phyloP scores from a whole-genome alignment of 495 filamentous ascomycete species.

The Trichocladium uniseriatum region DNA sequence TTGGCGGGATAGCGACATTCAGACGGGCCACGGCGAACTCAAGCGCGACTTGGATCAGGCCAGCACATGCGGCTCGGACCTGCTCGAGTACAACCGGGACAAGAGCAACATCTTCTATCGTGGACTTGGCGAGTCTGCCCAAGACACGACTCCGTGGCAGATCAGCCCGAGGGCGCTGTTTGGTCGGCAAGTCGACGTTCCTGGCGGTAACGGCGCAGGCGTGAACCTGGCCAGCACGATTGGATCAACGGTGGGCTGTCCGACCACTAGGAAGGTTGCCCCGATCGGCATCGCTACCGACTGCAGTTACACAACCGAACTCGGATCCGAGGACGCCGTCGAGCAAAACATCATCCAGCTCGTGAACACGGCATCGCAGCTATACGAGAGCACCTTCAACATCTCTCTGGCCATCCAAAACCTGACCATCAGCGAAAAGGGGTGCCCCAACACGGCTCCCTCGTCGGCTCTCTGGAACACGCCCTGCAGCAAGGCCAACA shows the following conservation, averaged over 20 bases:
- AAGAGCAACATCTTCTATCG: slow-evolving; percentile 57
- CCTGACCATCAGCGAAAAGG: slow-evolving; percentile 59
- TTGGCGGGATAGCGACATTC: slow-evolving; percentile 83
- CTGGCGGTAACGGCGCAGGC: slow-evolving; percentile 68
- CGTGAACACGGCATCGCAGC: slow-evolving; percentile 75
- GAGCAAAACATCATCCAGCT: slow-evolving; percentile 66
- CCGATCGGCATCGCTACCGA: slow-evolving; percentile 89
- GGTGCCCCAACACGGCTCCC: slow-evolving; percentile 58
- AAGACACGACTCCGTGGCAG: slow-evolving; percentile 18
- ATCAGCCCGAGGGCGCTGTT: slow-evolving; percentile 29
- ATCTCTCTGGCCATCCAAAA: slow-evolving; percentile 85
- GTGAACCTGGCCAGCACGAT: slow-evolving; percentile 78
- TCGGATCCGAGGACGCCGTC: slow-evolving; percentile 51
- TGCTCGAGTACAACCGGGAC: slow-evolving; percentile 60
- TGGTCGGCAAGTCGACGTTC: slow-evolving; percentile 41
- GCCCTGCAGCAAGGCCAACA: slow-evolving; percentile 53
- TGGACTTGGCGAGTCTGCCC: slow-evolving; percentile 23
- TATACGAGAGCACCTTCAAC: slow-evolving; percentile 89
- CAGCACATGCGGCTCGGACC: slow-evolving; percentile 52
- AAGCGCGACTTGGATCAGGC: slow-evolving; percentile 29
- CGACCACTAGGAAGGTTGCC: slow-evolving; percentile 78
- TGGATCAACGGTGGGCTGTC: slow-evolving; percentile 72
- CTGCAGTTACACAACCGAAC: slow-evolving; percentile 69
- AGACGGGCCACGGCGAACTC: slow-evolving; percentile 20
- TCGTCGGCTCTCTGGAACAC: slow-evolving; percentile 71